Percentiles rank a stretch among this genome's conserved stretches.
phyloP scores from a whole-genome alignment of 495 filamentous ascomycete genomes.

The Neurospora sublineolata region DNA sequence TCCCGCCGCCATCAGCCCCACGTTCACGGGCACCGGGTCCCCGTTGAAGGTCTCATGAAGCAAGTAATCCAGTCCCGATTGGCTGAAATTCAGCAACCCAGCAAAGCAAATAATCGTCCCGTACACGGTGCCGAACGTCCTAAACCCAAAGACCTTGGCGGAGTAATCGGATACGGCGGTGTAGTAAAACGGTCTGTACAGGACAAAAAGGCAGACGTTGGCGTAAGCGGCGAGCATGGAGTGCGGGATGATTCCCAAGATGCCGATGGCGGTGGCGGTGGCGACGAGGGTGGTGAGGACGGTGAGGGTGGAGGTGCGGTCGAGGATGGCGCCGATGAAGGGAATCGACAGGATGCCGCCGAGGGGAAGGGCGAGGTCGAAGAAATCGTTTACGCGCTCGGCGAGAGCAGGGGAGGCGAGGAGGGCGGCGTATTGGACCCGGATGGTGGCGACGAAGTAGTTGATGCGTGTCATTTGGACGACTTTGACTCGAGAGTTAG shows the following conservation, averaged over 20 bases:
- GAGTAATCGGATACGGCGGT: constrained; percentile 72
- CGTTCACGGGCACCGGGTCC: constrained; percentile 72
- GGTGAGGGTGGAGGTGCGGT: constrained; percentile 60
- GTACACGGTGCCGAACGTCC: constrained; percentile 90
- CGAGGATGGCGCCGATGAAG: constrained; percentile 76
- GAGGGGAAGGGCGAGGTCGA: constrained; percentile 79
- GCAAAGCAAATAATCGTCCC: constrained; percentile 86
- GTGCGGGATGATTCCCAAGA: constrained; percentile 63
- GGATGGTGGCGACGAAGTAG: constrained; percentile 90
- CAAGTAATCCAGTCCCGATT: constrained; percentile 69
- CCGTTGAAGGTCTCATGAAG: constrained; percentile 60
- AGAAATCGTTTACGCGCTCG: constrained; percentile 60
- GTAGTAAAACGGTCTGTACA: constrained; percentile 68
- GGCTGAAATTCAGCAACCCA: constrained; percentile 77
- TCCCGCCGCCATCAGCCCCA: constrained; percentile 49
- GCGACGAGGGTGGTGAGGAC: constrained; percentile 64
- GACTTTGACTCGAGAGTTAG: constrained; percentile 21
- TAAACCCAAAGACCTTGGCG: constrained; percentile 93
- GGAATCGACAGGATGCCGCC: constrained; percentile 79
- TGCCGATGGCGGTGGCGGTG: constrained; percentile 64
- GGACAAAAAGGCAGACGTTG: constrained; percentile 69
- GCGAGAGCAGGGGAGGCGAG: constrained; percentile 50
- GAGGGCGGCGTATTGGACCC: constrained; percentile 71
- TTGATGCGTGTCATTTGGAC: constrained; percentile 93
- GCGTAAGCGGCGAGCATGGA: constrained; percentile 56